These are phyloP conservation scores for Entomortierella parvispora DNA, from an alignment of 192 early-diverging fungal species.

Conservation along the genomic window DNA sequence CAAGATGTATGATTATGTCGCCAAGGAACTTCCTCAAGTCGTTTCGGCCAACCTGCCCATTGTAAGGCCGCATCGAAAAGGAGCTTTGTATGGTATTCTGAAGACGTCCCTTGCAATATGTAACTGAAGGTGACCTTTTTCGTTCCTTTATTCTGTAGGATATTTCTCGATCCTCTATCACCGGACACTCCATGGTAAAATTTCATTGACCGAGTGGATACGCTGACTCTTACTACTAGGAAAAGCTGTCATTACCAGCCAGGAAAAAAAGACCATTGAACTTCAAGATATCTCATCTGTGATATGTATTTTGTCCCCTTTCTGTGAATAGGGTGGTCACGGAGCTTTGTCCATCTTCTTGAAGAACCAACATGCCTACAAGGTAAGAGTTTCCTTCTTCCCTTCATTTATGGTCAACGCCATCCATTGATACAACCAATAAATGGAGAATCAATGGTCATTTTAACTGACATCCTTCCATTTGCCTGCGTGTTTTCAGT, in stretches of 20 bases:
- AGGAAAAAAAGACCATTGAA: too few relatives aligned
- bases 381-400: too few relatives aligned
- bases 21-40: slow-evolving; percentile 74
- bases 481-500: slow-evolving; percentile 13
- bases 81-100: too few relatives aligned
- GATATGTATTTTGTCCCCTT: background rate
- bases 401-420: too few relatives aligned
- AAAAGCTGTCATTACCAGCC: too few relatives aligned
- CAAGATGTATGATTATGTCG: slow-evolving; percentile 87
- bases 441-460: background rate
- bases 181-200: slow-evolving; percentile 79
- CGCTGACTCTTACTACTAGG: background rate
- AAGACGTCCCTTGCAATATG: too few relatives aligned
- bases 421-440: background rate
- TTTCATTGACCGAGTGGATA: background rate
- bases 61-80: too few relatives aligned
- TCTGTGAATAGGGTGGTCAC: slow-evolving; percentile 77
- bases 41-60: slow-evolving; percentile 67
- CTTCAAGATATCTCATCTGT: background rate
- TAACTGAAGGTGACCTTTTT: too few relatives aligned
- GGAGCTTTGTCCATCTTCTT: slow-evolving; percentile 84
- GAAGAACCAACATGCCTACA: slow-evolving; percentile 77
- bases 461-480: background rate
- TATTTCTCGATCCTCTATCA: slow-evolving; percentile 66
- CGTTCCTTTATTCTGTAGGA: slow-evolving; percentile 46